Base-by-base conservation (phyloP, 768 basidiomycete species). In the Tricholoma hemisulphureum region DNA sequence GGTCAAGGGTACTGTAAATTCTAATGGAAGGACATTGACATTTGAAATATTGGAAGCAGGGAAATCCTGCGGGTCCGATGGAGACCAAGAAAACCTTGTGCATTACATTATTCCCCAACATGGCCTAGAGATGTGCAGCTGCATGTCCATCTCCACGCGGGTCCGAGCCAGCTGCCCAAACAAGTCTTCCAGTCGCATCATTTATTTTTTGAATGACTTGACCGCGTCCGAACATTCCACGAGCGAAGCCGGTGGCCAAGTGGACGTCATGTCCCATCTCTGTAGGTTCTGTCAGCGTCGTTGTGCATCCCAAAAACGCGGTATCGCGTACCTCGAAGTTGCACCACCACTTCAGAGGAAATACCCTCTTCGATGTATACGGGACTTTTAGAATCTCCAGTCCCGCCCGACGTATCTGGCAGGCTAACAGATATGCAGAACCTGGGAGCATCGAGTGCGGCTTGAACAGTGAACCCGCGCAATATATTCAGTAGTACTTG, bases 81-180 rank as follows among this genome's bases (percentile, higher is more conserved):
- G 18, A 16, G 23, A 45, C 43, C 20, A 24, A 45, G 4, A 45
- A 45, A n/a, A n/a, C n/a, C n/a, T n/a, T n/a, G n/a, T n/a, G n/a
- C n/a, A 21, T 10, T 21, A 20, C 32, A 18, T 74, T 71, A 95
- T 48, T n/a, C 46, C 14, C 16, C 46, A 29, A 5, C 10, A 16
- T 53, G 16, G 6, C 9, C 26, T 49, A 49, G 26, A 95, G 93
- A 67, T 97, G 93, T 16, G 88, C 84, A 18, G 82, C 84, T 32
- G 93, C 95, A 66, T 93, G 89, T 13, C 95, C 95, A 70, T 96
- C 95, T 16, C 83, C 90, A 32, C 95, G 83, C 56, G 83, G 84
- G 71, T 99, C 97, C 4, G 90, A 93, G 6, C 95, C 96, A 21
- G 92, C 96, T 1, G 91, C 95, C 97, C 97, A 98, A 4, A 95